Conservation (phyloP, 768 basidiomycete species). For the Coprinopsis cinerea region DNA sequence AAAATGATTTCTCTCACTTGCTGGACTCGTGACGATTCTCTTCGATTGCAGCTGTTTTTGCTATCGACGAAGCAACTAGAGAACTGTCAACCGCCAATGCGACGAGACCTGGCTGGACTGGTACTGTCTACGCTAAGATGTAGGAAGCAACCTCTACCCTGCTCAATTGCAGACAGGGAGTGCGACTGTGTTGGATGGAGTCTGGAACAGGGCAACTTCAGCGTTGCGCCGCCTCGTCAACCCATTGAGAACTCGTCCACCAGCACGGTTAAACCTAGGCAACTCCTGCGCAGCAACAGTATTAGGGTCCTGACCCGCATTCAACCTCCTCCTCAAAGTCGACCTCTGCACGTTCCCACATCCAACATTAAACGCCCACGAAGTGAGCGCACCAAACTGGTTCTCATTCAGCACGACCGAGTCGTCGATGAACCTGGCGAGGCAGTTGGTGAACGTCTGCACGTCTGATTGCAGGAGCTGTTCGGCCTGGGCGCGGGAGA, state of each 20-base stretch:
- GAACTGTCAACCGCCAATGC: no score
- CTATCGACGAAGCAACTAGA: no score
- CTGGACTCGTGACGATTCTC: no score
- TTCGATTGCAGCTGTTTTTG: no score
- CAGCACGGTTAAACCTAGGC: constrained; percentile 27
- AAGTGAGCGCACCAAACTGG: constrained; percentile 30
- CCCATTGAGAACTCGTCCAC: constrained; percentile 25
- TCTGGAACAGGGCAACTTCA: constrained; percentile 30
- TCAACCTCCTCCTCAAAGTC: constrained; percentile 27
- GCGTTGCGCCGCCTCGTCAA: constrained; percentile 25
- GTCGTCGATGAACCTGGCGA: constrained; percentile 22
- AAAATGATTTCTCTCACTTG: no score
- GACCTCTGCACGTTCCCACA: constrained; percentile 24
- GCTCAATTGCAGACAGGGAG: constrained; percentile 21
- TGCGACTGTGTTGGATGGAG: constrained; percentile 25
- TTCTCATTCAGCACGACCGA: constrained; percentile 29
- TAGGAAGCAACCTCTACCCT: no score
- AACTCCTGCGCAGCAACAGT: constrained; percentile 31
- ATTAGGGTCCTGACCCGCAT: constrained; percentile 29
- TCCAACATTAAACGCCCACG: constrained; percentile 29
- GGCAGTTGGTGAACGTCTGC: constrained; percentile 23
- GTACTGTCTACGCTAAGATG: no score
- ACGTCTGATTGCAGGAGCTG: constrained; percentile 25
- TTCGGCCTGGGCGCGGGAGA: constrained; percentile 20
- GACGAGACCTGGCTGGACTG: no score